Base-by-base conservation (phyloP, 441 rosid species). In the Geranium incanum region DNA sequence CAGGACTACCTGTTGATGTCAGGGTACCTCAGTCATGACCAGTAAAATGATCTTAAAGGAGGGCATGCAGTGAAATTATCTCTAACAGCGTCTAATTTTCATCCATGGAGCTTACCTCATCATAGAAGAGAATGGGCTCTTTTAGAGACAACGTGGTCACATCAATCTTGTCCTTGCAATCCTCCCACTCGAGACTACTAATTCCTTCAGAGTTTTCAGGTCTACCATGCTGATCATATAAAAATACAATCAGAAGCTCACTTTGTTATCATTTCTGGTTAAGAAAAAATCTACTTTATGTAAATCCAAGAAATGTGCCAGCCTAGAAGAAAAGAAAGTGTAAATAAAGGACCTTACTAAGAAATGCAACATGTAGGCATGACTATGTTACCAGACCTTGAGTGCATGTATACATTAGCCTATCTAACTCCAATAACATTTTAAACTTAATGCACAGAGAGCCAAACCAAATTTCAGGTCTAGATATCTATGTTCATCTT, bases 41-140 rank as follows among this genome's bases (percentile, higher is more conserved):
- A 16, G 36, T 33, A 66, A 68, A 12, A 70, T 37, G 71, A 59
- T 23, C 1, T 64, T 36, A 48, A 52, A 80, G 68, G 66, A 78
- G 68, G 66, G 37, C 23, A 8, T 6, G 50, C 16, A 78, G 50
- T 33, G 15, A 18, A 63, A 67, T 13, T 41, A 28, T 21, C 41
- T 37, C 16, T 5, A 71, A 21, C 57, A 23, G 5, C 33, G 11
- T 33, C 2, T 9, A 15, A 28, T 48, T 41, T 13, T 43, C 65
- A 66, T 9, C 59, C 21, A 78, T 55, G 68, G 69, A 39, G 38
- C 71, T 67, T 70, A 90, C 97, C 94, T 94, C 99, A 78, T 94
- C 99, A 76, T 85, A 94, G 83, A 89, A 94, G 75, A 94, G 97
- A 88, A 94, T 94, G 75, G 97, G 94, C 81, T 94, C 99, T 81